Evolutionary conservation across 805 yeast species (phyloP), one percentile per base, ranked within the genome.

Genomic region (Pichia nakasei): DNA sequence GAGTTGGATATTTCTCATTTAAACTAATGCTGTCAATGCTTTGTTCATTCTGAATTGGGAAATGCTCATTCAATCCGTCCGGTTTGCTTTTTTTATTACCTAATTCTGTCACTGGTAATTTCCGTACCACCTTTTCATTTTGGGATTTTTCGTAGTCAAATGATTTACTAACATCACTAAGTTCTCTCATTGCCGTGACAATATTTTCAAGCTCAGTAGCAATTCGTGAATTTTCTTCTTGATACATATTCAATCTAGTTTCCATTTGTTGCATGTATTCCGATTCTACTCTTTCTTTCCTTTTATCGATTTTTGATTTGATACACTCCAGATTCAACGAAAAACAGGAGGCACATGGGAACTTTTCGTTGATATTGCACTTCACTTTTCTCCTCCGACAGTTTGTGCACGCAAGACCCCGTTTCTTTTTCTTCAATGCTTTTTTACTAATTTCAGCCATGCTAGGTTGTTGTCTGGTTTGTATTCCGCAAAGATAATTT

Each of bases 361-460:
- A 31, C 12, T 29, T n/a, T n/a, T 35, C 35, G 21, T 26, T 27
- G 4, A 35, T 35, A 32, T 52, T 48, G 35, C 59, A 56, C 41
- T 52, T 54, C 11, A 50, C 48, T 38, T 56, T 56, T 26, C 48
- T 47, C 2, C 39, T 17, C 8, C 56, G 40, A 35, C 60, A 56
- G 11, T 46, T 39, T 9, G 42, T 13, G 35, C 60, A 56, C 1
- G 60, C 57, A 3, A 34, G 18, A 3, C 32, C n/a, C 2, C 6
- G 21, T 39, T 18, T 34, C 9, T 17, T 35, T 26, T n/a, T 39
- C 12, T 36, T 17, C 17, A 9, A 8, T 17, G 6, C 22, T 17
- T 19, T 17, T 2, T 33, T 5, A 21, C 9, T 21, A 24, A 11
- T 2, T 9, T 15, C 7, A 21, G 22, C 12, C 27, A 8, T 24